phyloP scores from a whole-genome alignment of 805 yeast species.

The Yamadazyma endophytica region DNA sequence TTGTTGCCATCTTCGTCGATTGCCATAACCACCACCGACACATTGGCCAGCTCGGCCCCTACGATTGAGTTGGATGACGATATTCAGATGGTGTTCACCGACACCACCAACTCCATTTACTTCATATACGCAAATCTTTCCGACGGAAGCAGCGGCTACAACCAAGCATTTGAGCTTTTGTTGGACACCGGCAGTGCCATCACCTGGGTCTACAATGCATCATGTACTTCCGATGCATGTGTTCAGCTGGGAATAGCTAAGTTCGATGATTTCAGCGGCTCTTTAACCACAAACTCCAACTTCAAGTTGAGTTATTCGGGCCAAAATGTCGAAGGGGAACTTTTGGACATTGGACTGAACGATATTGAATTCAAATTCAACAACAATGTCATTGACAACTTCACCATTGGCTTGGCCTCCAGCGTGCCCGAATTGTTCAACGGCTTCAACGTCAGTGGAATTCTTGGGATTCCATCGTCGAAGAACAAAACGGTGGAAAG shows the following conservation, averaged over 20 bases:
- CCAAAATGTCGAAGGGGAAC: slow-evolving; percentile 49
- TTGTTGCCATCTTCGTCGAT: slow-evolving; percentile 7
- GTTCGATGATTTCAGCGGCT: slow-evolving; percentile 16
- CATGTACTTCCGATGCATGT: slow-evolving; percentile 46
- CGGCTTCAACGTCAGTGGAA: slow-evolving; percentile 53
- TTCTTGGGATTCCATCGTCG: slow-evolving; percentile 53
- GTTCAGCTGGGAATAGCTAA: slow-evolving; percentile 17
- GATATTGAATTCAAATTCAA: slow-evolving; percentile 22
- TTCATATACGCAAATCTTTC: slow-evolving; percentile 14
- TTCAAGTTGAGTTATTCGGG: slow-evolving; percentile 53
- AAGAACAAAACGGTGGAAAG: slow-evolving; percentile 25
- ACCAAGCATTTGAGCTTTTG: slow-evolving; percentile 46
- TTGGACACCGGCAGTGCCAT: slow-evolving; percentile 66
- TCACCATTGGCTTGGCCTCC: slow-evolving; percentile 51
- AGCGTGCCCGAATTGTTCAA: slow-evolving; percentile 51
- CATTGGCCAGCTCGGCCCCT: slow-evolving; percentile 11
- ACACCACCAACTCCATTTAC: slow-evolving; percentile 16
- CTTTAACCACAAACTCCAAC: slow-evolving; percentile 17
- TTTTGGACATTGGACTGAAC: slow-evolving; percentile 31
- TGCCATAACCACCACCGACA: slow-evolving; percentile 8
- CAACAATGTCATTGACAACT: slow-evolving; percentile 32
- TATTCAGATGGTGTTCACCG: slow-evolving; percentile 18
- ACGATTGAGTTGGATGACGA: slow-evolving; percentile 11
- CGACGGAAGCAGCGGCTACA: slow-evolving; percentile 17
- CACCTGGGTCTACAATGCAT: slow-evolving; percentile 55